These are phyloP conservation scores for Cytospora schulzeri DNA, from an alignment of 2,329 filamentous ascomycete genomes.

Conservation along the genomic window DNA sequence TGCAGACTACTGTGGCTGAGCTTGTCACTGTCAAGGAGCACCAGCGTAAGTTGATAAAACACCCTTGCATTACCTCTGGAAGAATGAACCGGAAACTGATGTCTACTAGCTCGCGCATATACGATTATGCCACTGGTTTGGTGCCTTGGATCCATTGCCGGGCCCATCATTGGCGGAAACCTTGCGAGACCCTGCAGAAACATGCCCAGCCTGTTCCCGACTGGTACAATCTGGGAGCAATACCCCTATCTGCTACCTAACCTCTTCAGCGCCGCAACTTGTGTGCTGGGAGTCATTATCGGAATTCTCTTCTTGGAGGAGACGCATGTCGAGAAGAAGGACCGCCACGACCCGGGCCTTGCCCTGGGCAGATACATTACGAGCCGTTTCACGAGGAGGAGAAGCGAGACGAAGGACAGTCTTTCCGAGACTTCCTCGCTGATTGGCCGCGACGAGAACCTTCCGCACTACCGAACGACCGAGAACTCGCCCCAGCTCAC, in stretches of 20 bases:
- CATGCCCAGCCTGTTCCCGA: slow-evolving; percentile 73
- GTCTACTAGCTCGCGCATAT: slow-evolving; percentile 74
- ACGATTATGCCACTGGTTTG: slow-evolving; percentile 98
- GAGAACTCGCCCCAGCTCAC: slow-evolving; percentile 56
- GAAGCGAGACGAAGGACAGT: slow-evolving; percentile 41
- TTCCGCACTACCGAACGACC: slow-evolving; percentile 69
- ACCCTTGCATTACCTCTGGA: slow-evolving; percentile 1
- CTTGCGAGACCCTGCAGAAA: slow-evolving; percentile 84
- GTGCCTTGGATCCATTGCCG: slow-evolving; percentile 94
- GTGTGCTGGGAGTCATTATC: slow-evolving; percentile 73
- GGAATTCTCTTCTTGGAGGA: slow-evolving; percentile 91
- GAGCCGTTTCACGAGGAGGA: slow-evolving; percentile 43
- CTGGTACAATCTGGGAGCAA: slow-evolving; percentile 76
- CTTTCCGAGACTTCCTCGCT: slow-evolving; percentile 64
- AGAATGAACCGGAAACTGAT: slow-evolving; percentile 22
- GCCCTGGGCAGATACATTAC: slow-evolving; percentile 75
- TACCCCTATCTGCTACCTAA: slow-evolving; percentile 94
- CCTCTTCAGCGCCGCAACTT: slow-evolving; percentile 81
- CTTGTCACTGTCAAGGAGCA: slow-evolving; percentile 91
- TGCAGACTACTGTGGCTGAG: slow-evolving; percentile 94
- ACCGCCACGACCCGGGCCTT: slow-evolving; percentile 72
- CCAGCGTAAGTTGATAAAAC: slow-evolving; percentile 64
- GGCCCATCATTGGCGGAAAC: slow-evolving; percentile 86
- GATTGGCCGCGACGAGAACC: slow-evolving; percentile 60
- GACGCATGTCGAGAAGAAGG: slow-evolving; percentile 82